phyloP scores from a whole-genome alignment of 208 protist species.

The Trichomonas gallinae region DNA sequence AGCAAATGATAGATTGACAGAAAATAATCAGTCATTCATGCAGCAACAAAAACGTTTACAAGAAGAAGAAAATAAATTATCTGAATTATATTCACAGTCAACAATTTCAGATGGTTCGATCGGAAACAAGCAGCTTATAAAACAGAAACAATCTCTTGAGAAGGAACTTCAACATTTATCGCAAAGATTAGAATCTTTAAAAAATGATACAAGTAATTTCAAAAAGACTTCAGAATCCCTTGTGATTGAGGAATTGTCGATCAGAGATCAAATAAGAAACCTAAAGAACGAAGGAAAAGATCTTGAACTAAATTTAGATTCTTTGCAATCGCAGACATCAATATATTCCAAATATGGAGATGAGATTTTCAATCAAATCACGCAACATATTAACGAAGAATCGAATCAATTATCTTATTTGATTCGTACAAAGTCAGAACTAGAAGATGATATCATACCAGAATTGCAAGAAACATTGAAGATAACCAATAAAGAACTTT shows the following conservation, averaged over 20 bases:
- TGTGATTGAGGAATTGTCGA: neutral
- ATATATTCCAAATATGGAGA: neutral
- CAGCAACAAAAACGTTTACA: neutral
- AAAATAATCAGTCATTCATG: neutral
- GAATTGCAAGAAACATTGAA: neutral
- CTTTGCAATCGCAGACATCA: neutral
- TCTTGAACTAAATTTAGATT: neutral
- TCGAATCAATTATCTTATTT: neutral
- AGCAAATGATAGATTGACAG: neutral
- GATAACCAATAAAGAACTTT: neutral
- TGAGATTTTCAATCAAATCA: neutral
- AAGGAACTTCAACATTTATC: neutral
- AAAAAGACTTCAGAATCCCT: neutral
- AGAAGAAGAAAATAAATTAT: neutral
- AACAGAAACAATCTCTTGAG: neutral
- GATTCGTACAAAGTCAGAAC: neutral
- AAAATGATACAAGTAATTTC: neutral
- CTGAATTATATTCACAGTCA: neutral
- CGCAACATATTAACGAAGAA: neutral
- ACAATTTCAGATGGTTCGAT: neutral
- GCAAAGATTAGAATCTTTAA: neutral
- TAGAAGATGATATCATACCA: neutral
- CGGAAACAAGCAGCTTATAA: neutral
- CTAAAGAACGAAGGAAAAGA: neutral
- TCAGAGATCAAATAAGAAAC: neutral